Percentiles rank a stretch among this genome's conserved stretches.
Conservation (phyloP, 441 rosid genomes). For the Euphorbia celastroides region DNA sequence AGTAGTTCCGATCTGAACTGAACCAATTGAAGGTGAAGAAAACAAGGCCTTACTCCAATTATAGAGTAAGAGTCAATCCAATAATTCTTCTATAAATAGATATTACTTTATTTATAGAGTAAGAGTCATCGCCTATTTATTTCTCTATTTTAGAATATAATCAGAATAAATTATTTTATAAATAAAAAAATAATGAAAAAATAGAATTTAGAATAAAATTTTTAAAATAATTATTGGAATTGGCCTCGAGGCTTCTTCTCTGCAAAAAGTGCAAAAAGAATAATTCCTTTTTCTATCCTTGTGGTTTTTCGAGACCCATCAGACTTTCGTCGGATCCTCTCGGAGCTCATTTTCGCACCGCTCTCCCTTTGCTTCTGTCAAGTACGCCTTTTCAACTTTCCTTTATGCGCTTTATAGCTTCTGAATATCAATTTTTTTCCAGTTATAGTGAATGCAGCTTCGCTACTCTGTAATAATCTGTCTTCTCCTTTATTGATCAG, state of each 20-base stretch:
- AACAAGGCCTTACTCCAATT: too few species aligned
- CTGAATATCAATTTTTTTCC: neutral
- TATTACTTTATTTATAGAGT: too few species aligned
- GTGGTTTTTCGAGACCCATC: neutral
- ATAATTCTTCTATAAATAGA: too few species aligned
- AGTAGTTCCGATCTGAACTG: too few species aligned
- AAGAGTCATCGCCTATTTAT: too few species aligned
- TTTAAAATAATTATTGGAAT: too few species aligned
- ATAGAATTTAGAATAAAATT: too few species aligned
- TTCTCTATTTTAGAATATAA: too few species aligned
- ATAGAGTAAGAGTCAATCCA: too few species aligned
- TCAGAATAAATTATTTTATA: too few species aligned
- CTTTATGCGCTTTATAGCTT: neutral
- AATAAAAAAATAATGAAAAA: too few species aligned
- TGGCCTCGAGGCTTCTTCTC: slow-evolving; percentile 3
- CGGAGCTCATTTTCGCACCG: slow-evolving; percentile 20
- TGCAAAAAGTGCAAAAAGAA: slow-evolving; percentile 11
- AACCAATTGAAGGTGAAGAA: too few species aligned
- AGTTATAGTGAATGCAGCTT: neutral
- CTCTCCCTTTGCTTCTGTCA: neutral
- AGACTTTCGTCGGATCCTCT: slow-evolving; percentile 4
- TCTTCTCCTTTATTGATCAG: neutral
- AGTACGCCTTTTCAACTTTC: neutral
- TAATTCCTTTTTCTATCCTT: slow-evolving; percentile 3
- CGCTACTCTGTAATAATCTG: neutral